Evolutionary conservation across 176 grass and related monocot species (phyloP).

Genomic region (Secale cereale): DNA sequence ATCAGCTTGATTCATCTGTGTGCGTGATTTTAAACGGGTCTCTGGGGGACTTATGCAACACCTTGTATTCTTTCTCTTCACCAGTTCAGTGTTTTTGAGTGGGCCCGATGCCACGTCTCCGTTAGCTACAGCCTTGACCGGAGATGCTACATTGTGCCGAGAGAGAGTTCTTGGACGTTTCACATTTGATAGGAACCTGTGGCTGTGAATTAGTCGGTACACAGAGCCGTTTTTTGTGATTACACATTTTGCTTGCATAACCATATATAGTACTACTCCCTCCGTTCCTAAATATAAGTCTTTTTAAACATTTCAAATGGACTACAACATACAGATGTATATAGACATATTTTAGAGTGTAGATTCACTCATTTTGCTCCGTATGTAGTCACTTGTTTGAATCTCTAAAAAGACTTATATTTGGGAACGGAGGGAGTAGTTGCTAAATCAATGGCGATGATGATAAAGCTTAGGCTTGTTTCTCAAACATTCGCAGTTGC

Average conservation of each 20-base stretch:
- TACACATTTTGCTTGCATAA: not conserved
- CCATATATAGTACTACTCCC: too few relatives aligned
- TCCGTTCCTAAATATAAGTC: too few relatives aligned
- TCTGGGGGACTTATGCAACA: not conserved
- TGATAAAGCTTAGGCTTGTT: slow-evolving; percentile 52
- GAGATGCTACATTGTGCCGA: slow-evolving; percentile 8
- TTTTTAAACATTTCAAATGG: too few relatives aligned
- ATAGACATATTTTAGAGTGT: too few relatives aligned
- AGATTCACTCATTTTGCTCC: too few relatives aligned
- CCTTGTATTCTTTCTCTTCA: too few relatives aligned
- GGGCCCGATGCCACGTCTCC: slow-evolving; percentile 8
- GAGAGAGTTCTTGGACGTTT: not conserved
- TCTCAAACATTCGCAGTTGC: slow-evolving; percentile 72
- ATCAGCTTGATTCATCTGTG: not conserved
- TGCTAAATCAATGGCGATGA: not conserved
- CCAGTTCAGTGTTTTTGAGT: not conserved
- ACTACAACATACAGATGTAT: too few relatives aligned
- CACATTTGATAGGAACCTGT: slow-evolving; percentile 23
- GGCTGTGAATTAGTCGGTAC: not conserved
- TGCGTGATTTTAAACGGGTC: not conserved
- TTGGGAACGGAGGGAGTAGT: too few relatives aligned
- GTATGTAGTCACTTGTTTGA: too few relatives aligned
- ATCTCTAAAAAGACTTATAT: too few relatives aligned
- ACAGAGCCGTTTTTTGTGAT: not conserved
- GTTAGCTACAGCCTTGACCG: not conserved